Percentiles rank a stretch among this genome's conserved stretches.
Evolutionary conservation across 2,329 filamentous ascomycete species (phyloP).

Genomic region (Monosporascus sp.): DNA sequence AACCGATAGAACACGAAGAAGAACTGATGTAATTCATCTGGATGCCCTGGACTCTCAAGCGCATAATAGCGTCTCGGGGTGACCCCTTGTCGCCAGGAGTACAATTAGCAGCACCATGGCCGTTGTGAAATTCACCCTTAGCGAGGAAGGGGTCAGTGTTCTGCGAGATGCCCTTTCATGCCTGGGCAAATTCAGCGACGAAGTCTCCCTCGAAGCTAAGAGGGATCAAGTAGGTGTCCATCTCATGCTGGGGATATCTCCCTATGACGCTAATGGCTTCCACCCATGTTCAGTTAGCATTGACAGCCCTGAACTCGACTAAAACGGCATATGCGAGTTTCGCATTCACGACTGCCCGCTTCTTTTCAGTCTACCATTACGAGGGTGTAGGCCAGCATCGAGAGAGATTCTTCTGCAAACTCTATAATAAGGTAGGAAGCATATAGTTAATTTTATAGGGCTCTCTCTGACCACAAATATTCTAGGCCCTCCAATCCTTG

Average conservation of each 20-base stretch:
- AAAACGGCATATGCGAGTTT: constrained; percentile 76
- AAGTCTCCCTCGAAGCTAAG: constrained; percentile 68
- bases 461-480: constrained; percentile 1
- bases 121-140: constrained; percentile 67
- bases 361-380: constrained; percentile 70
- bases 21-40: too few species aligned
- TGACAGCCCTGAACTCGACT: constrained; percentile 73
- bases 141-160: constrained; percentile 63
- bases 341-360: constrained; percentile 58
- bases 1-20: too few species aligned
- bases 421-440: constrained; percentile 59
- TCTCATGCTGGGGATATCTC: neutral
- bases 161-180: constrained; percentile 71
- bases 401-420: constrained; percentile 65
- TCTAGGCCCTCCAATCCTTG: constrained; percentile 61
- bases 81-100: too few species aligned
- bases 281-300: constrained; percentile 48
- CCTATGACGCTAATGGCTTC: constrained; percentile 4
- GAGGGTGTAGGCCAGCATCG: constrained; percentile 45
- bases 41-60: neutral
- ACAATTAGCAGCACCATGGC: constrained; percentile 38
- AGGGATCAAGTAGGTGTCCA: constrained; percentile 53
- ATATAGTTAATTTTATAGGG: neutral
- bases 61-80: neutral
- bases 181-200: constrained; percentile 73